These are phyloP conservation scores for Rostrohypoxylon terebratum DNA, from an alignment of 495 filamentous ascomycete genomes.

Conservation along the genomic window DNA sequence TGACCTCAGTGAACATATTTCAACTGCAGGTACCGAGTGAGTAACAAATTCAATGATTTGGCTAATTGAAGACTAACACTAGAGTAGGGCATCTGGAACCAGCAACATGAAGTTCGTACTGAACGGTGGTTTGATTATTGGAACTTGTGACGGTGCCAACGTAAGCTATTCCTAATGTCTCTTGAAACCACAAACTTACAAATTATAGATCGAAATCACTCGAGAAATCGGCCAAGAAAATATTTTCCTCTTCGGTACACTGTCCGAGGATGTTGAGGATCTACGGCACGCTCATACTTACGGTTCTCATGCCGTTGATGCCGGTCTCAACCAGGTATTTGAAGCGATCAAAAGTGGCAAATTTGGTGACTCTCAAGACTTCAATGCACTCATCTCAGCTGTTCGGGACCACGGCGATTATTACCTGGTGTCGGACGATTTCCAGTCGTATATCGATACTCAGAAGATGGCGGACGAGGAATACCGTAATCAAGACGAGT, in stretches of 20 bases:
- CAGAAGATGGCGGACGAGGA: slow-evolving; percentile 90
- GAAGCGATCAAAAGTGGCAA: slow-evolving; percentile 77
- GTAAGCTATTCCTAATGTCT: slow-evolving; percentile 64
- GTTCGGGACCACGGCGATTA: slow-evolving; percentile 95
- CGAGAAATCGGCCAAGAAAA: slow-evolving; percentile 95
- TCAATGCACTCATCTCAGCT: slow-evolving; percentile 81
- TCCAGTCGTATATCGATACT: slow-evolving; percentile 90
- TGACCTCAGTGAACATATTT: slow-evolving; percentile 98
- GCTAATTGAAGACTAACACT: slow-evolving; percentile 17
- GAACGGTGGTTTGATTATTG: slow-evolving; percentile 96
- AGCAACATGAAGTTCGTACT: slow-evolving; percentile 99
- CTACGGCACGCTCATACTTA: slow-evolving; percentile 92
- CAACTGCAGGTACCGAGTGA: slow-evolving; percentile 92
- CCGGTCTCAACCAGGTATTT: slow-evolving; percentile 81
- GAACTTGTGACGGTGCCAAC: slow-evolving; percentile 97
- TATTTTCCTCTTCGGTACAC: slow-evolving; percentile 97
- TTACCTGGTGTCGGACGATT: slow-evolving; percentile 97
- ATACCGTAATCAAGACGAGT: slow-evolving; percentile 90
- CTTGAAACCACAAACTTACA: slow-evolving; percentile 13
- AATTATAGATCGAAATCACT: slow-evolving; percentile 88
- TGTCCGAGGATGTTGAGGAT: slow-evolving; percentile 97
- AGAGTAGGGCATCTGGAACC: slow-evolving; percentile 63
- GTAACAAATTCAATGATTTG: slow-evolving; percentile 25
- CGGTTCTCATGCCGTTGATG: slow-evolving; percentile 79
- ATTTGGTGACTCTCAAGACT: slow-evolving; percentile 81